phyloP scores from a whole-genome alignment of 177 flowering plant species.

The Vitis hybrid region DNA sequence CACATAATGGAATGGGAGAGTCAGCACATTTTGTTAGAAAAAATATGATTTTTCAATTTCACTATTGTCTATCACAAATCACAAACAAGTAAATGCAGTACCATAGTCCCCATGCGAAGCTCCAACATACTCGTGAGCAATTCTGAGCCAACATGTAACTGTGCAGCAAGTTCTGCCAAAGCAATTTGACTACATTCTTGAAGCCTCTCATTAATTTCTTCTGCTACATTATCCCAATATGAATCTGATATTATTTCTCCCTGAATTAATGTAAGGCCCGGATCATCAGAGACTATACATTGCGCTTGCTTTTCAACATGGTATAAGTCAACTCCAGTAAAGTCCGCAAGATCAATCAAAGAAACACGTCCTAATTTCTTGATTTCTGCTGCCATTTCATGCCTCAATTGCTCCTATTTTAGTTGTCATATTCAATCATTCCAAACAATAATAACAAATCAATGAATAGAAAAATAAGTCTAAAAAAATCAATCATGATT shows the following conservation, averaged over 20 bases:
- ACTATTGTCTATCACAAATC: background rate
- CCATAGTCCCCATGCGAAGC: conserved; percentile 78
- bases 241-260: conserved; percentile 83
- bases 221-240: conserved; percentile 87
- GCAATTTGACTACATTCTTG: conserved; percentile 95
- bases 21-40: too few species aligned
- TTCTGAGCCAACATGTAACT: conserved; percentile 81
- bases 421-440: background rate
- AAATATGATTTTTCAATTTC: background rate
- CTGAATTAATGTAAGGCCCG: conserved; percentile 67
- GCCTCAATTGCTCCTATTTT: conserved; percentile 73
- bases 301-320: conserved; percentile 91
- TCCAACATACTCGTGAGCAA: conserved; percentile 60
- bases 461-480: too few species aligned
- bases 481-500: too few species aligned
- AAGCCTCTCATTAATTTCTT: conserved; percentile 90
- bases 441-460: background rate
- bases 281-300: conserved; percentile 45
- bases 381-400: conserved; percentile 66
- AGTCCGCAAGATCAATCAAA: conserved; percentile 82
- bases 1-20: too few species aligned
- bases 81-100: conserved; percentile 24
- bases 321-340: conserved; percentile 80
- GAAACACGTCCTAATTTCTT: conserved; percentile 74
- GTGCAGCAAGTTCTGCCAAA: conserved; percentile 81